Base-by-base conservation (phyloP, 805 yeast species). In the Saccharomycopsis schoenii region DNA sequence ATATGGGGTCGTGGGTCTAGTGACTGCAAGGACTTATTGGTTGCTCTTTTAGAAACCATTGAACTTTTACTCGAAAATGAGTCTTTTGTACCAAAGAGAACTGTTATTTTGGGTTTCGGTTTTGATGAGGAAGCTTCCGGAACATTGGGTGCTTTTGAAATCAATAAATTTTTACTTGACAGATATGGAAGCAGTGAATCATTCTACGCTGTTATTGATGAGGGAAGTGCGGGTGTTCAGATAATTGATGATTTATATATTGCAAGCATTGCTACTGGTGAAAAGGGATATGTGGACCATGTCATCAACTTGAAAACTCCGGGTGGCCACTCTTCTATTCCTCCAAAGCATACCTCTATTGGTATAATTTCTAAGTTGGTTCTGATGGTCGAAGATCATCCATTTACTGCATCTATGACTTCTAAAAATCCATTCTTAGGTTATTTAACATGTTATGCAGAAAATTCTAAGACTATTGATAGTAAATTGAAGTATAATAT, bases 291-390 rank as follows among this genome's bases (percentile, higher is more conserved):
- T 61, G 68, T 84, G 19, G 84, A 83, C 61, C 71, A 84, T 55
- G 69, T 70, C 36, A 74, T 86, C 51, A 75, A 76, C 2, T 72
- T 87, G 50, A 72, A 73, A 25, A 83, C 88, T 21, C 82, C 83
- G 14, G 96, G 96, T 43, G 96, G 96, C 9, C 96, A 88, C 69
- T 83, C 93, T 0, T 85, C 92, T 9, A 70, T 79, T n/a, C 94
- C 96, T 9, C 93, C 92, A 1, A 85, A 82, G 56, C 94, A 89
- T 68, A 88, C 96, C 4, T 79, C 87, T 1, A 87, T 89, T 72
- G 96, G 94, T 12, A 79, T 89, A 42, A 75, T 85, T 58, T 77
- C 89, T 1, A 83, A 85, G 61, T 74, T 88, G 60, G 76, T 85
- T 11, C 71, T 75, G 10, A 66, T 70, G 17, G 74, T 89, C 50